phyloP scores from a whole-genome alignment of 495 filamentous ascomycete genomes.

The Paragyromitra xinjiangensis region DNA sequence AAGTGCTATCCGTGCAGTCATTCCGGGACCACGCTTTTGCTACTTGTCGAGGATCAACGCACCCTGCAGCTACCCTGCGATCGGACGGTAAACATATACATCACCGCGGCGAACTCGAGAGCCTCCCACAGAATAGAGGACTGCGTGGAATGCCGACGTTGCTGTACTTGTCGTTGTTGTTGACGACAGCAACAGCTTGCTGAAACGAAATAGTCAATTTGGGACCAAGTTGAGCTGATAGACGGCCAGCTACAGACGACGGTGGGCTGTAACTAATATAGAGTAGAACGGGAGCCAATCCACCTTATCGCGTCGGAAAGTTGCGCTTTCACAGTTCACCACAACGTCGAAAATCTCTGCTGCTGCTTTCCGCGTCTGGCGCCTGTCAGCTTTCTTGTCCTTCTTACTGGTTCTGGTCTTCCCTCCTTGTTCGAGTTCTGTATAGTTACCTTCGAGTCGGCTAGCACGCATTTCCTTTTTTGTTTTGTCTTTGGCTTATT shows the following conservation, averaged over 20 bases:
- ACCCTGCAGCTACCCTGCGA: slow-evolving; percentile 40
- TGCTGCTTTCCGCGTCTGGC: slow-evolving; percentile 40
- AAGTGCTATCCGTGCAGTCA: slow-evolving; percentile 36
- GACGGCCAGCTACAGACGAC: slow-evolving; percentile 34
- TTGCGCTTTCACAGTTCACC: slow-evolving; percentile 38
- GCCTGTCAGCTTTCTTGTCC: slow-evolving; percentile 37
- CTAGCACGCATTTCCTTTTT: slow-evolving; percentile 50
- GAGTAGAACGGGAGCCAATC: slow-evolving; percentile 28
- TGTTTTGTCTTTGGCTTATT: slow-evolving; percentile 36
- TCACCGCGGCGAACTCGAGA: slow-evolving; percentile 23
- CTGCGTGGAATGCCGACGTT: slow-evolving; percentile 49
- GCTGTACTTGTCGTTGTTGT: slow-evolving; percentile 51
- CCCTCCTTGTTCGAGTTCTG: slow-evolving; percentile 47
- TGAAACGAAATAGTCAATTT: slow-evolving; percentile 22
- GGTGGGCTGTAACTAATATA: slow-evolving; percentile 27
- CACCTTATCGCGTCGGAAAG: slow-evolving; percentile 36
- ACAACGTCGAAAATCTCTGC: slow-evolving; percentile 19
- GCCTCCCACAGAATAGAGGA: slow-evolving; percentile 25
- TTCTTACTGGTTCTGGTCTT: slow-evolving; percentile 40
- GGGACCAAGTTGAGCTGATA: slow-evolving; percentile 19
- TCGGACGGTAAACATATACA: slow-evolving; percentile 35
- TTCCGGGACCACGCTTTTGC: slow-evolving; percentile 35
- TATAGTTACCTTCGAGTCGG: slow-evolving; percentile 49
- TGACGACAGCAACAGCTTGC: slow-evolving; percentile 49
- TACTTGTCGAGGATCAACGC: slow-evolving; percentile 41